These are phyloP conservation scores for Vigna unguiculata DNA, from an alignment of 306 rosid species.

Conservation along the genomic window DNA sequence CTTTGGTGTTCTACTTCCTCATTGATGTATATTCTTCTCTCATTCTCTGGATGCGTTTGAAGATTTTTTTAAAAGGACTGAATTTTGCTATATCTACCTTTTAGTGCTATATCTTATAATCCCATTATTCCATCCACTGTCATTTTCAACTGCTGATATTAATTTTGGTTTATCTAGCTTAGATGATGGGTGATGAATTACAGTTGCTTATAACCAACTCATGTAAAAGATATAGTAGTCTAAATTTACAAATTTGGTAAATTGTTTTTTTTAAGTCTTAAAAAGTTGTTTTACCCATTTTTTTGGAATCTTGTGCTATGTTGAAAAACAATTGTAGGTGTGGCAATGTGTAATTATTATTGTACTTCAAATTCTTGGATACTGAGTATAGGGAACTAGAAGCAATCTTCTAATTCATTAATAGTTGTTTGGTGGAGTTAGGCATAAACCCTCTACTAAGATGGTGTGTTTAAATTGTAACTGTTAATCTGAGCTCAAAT, in stretches of 20 bases:
- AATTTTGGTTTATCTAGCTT: slow-evolving; percentile 23
- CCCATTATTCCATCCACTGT: slow-evolving; percentile 2
- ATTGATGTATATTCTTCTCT: neutral
- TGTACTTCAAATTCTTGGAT: slow-evolving; percentile 11
- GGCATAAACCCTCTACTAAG: too few relatives aligned
- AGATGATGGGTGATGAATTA: neutral
- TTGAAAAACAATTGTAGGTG: slow-evolving; percentile 7
- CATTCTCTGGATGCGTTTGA: neutral
- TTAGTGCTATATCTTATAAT: slow-evolving; percentile 18
- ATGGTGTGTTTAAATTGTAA: slow-evolving; percentile 3
- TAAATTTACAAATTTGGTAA: slow-evolving; percentile 7
- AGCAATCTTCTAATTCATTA: slow-evolving; percentile 13
- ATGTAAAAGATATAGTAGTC: neutral
- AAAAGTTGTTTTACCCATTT: neutral
- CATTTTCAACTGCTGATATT: slow-evolving; percentile 3
- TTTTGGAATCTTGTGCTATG: slow-evolving; percentile 13
- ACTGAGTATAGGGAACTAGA: slow-evolving; percentile 3
- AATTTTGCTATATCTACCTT: slow-evolving; percentile 14
- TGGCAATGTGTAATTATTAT: slow-evolving; percentile 1
- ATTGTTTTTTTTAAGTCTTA: neutral
- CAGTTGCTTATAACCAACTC: neutral
- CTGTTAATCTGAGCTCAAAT: neutral
- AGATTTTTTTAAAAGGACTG: neutral
- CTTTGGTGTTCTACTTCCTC: slow-evolving; percentile 36
- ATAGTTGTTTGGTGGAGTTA: neutral